Base-by-base conservation (phyloP, 768 basidiomycete genomes). In the Lactarius akahatsu region DNA sequence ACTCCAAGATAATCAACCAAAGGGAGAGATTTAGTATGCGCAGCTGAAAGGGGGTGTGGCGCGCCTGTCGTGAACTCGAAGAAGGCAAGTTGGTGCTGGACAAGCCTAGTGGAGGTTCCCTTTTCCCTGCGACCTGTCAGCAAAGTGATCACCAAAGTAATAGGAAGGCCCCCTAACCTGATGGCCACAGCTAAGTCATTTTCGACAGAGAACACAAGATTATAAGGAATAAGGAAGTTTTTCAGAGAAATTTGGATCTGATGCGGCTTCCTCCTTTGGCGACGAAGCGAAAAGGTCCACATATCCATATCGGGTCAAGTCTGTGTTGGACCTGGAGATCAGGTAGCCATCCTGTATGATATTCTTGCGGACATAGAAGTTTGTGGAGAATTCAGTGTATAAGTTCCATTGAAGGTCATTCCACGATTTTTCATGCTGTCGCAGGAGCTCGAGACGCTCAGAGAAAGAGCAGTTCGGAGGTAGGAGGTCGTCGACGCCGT, bases 371-470 rank as follows among this genome's bases (percentile, higher is more conserved):
- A 18, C 6, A 34, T 56, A 10, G 32, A 38, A 26, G 47, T 20
- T 13, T 13, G 50, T 40, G 4, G 47, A 3, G 15, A 66, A 66
- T 6, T 62, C 47, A 28, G 61, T 38, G n/a, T 16, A 58, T 16
- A 15, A 2, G 6, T 15, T 62, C 61, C 58, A 32, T 50, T 62
- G 61, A 15, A 66, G 20, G 30, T 43, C n/a, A 36, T 40, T 62
- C 65, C 65, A 66, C 20, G 65, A 41, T 4, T 54, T 58, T 36
- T 66, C 65, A 13, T 66, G 65, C 34, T 41, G 10, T 36, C 61
- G 47, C 57, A 66, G 15, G 3, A 62, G 61, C 9, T 66, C 40
- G 40, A 66, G 57, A 10, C 65, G 65, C 34, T 66, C 65, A n/a
- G 61, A 62, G 23, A 62, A 45, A 23, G 65, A 50, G 30, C 13